Conservation (phyloP, 106 monocot genomes). For the Hemerocallis citrina region DNA sequence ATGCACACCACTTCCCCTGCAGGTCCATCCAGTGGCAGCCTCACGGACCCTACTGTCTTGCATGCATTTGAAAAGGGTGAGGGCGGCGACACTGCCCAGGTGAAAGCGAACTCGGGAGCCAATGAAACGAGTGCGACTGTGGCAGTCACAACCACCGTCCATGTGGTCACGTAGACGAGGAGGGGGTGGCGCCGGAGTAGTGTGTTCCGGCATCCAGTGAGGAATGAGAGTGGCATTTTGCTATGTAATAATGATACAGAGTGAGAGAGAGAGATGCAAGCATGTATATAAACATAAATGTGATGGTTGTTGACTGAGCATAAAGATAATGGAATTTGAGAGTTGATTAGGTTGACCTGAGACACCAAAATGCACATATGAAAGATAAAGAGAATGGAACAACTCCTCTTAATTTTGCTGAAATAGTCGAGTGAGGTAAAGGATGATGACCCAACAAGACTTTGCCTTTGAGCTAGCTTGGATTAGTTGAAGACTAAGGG, state of each 20-base stretch:
- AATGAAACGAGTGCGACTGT: constrained; percentile 43
- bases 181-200: constrained; percentile 22
- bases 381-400: no score
- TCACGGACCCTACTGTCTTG: constrained; percentile 1
- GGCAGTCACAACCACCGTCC: constrained; percentile 39
- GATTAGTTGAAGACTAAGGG: no score
- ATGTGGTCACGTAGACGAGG: constrained; percentile 31
- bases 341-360: constrained; percentile 11
- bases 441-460: no score
- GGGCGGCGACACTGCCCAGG: constrained; percentile 32
- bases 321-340: not conserved
- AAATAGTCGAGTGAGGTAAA: no score
- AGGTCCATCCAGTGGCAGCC: constrained; percentile 27
- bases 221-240: constrained; percentile 9
- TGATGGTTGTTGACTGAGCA: not conserved
- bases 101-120: constrained; percentile 58
- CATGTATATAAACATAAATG: not conserved
- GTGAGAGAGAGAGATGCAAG: not conserved
- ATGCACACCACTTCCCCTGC: constrained; percentile 12
- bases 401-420: no score
- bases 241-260: not conserved
- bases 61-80: constrained; percentile 26
- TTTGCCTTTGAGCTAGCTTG: no score
- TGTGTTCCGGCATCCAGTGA: not conserved
- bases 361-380: constrained; percentile 10